These are phyloP conservation scores for Aspergillus carlsbadensis DNA, from an alignment of 495 filamentous ascomycete genomes.

Conservation along the genomic window DNA sequence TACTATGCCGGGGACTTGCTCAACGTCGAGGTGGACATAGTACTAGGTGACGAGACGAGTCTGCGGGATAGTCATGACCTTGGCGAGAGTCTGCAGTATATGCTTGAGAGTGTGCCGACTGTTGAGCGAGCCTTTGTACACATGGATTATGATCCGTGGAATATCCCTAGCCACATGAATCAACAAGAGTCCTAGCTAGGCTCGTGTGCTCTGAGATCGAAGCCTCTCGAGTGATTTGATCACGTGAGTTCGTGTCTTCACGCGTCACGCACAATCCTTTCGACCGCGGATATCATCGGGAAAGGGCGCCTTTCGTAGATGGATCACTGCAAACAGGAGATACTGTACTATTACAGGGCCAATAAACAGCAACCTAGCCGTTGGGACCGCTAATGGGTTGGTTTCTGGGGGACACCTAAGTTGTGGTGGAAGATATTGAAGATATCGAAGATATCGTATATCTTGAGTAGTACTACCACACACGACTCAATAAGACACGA, in stretches of 20 bases:
- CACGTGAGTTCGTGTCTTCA: slow-evolving; percentile 2
- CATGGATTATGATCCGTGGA: slow-evolving; percentile 77
- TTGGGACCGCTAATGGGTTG: too few species aligned
- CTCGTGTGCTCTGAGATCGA: background rate
- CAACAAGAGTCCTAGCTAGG: slow-evolving; percentile 39
- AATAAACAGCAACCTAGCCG: too few species aligned
- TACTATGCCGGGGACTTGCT: slow-evolving; percentile 90
- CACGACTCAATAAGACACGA: too few species aligned
- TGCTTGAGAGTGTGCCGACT: slow-evolving; percentile 81
- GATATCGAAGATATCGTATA: too few species aligned
- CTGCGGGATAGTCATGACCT: slow-evolving; percentile 87
- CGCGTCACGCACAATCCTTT: background rate
- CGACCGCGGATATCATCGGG: background rate
- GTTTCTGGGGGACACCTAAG: too few species aligned
- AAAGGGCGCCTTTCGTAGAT: background rate
- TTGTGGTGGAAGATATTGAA: too few species aligned
- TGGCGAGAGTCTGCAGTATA: slow-evolving; percentile 85
- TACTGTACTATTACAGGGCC: too few species aligned
- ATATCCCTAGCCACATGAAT: slow-evolving; percentile 83
- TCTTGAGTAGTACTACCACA: too few species aligned
- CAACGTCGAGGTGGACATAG: slow-evolving; percentile 81
- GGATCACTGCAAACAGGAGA: background rate
- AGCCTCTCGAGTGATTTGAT: background rate
- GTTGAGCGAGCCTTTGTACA: slow-evolving; percentile 74
- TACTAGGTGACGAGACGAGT: slow-evolving; percentile 75